Percentiles rank a stretch among this genome's conserved stretches.
Evolutionary conservation across 202 grass and related monocot genomes (phyloP).

Genomic region (Saccharum hybrid): DNA sequence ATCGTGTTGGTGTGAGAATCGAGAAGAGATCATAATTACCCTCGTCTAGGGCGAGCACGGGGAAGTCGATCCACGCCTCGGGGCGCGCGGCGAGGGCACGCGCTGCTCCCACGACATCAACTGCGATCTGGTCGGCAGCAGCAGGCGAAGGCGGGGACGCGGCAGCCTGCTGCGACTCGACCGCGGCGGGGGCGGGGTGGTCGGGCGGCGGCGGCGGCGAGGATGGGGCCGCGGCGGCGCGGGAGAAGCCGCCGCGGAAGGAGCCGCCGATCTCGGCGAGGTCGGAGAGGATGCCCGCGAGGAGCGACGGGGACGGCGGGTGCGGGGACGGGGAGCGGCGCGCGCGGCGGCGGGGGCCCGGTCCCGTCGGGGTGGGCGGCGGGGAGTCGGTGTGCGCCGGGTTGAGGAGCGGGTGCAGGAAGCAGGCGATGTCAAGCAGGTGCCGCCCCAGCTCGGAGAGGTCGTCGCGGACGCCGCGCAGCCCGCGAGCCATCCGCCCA

Average conservation of each 20-base stretch:
- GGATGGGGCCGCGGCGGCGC: not conserved
- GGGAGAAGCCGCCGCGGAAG: constrained; percentile 71
- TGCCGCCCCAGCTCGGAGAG: constrained; percentile 91
- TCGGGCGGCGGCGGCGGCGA: constrained; percentile 11
- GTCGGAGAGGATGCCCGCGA: constrained; percentile 83
- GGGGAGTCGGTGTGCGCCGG: constrained; percentile 81
- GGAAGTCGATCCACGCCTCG: constrained; percentile 90
- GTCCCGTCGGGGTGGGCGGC: constrained; percentile 63
- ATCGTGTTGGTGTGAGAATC: not conserved
- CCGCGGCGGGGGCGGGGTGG: not conserved
- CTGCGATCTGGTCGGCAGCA: constrained; percentile 32
- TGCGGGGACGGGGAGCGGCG: constrained; percentile 44
- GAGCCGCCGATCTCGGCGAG: constrained; percentile 85
- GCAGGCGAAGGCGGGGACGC: constrained; percentile 11
- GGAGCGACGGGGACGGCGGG: constrained; percentile 51
- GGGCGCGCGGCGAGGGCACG: constrained; percentile 59
- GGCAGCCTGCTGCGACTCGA: constrained; percentile 23
- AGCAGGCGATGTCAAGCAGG: constrained; percentile 93
- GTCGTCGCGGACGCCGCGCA: constrained; percentile 96
- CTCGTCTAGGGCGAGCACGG: constrained; percentile 64
- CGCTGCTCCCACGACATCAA: constrained; percentile 65
- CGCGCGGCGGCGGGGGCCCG: not conserved
- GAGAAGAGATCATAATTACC: constrained; percentile 48
- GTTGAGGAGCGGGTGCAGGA: constrained; percentile 77
- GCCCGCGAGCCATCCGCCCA: constrained; percentile 66